Conservation (phyloP, 1,284 basidiomycete genomes). For the Irpex sp. region DNA sequence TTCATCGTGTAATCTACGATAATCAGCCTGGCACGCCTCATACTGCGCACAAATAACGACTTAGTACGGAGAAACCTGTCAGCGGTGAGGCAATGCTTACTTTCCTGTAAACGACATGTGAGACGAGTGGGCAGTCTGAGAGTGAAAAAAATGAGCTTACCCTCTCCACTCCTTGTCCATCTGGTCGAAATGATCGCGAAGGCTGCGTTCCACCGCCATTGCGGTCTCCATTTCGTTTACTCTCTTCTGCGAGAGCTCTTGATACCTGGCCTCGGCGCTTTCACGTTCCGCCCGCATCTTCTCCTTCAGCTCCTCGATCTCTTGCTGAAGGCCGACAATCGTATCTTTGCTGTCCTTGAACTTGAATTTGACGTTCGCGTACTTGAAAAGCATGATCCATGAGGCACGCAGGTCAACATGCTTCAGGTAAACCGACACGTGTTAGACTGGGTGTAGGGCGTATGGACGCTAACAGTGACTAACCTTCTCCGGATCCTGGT, state of each 20-base stretch:
- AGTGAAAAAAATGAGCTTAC: conserved; percentile 23
- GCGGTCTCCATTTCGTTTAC: conserved; percentile 34
- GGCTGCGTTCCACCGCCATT: conserved; percentile 30
- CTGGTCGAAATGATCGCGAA: conserved; percentile 33
- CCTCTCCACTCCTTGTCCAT: conserved; percentile 35
- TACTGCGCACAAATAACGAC: conserved; percentile 21
- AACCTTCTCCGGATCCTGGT: conserved; percentile 34
- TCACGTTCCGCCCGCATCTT: conserved; percentile 12
- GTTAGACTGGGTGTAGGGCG: background rate
- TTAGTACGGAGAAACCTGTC: background rate
- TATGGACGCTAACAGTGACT: background rate
- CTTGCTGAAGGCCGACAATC: conserved; percentile 15
- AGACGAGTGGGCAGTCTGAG: conserved; percentile 6
- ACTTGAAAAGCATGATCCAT: conserved; percentile 18
- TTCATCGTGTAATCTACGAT: conserved; percentile 27
- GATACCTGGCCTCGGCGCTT: conserved; percentile 17
- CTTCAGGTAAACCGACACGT: conserved; percentile 9
- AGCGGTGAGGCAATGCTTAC: conserved; percentile 24
- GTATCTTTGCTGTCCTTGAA: conserved; percentile 15
- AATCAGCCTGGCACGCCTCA: conserved; percentile 28
- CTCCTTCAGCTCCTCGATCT: conserved; percentile 18
- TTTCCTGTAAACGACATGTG: conserved; percentile 28
- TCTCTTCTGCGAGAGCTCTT: conserved; percentile 22
- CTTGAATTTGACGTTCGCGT: conserved; percentile 18
- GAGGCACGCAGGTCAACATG: conserved; percentile 22